Conservation (phyloP, 441 rosid species). For the Hura crepitans region DNA sequence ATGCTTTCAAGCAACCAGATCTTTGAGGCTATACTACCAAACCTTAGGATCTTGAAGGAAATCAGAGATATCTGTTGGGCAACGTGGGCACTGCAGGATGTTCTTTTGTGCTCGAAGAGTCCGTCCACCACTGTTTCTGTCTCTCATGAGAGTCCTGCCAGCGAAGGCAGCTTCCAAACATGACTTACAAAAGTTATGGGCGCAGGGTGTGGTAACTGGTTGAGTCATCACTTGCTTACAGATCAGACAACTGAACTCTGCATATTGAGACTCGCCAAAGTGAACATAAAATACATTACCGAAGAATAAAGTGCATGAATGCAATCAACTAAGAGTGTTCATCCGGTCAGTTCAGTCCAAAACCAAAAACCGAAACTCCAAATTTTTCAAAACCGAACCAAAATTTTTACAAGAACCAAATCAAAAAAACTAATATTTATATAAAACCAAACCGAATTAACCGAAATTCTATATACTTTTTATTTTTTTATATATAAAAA, state of each 20-base stretch:
- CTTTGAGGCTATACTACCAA: not conserved
- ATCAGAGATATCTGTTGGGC: slow-evolving; percentile 57
- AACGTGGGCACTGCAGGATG: slow-evolving; percentile 58
- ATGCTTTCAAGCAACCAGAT: not conserved
- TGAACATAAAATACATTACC: not conserved
- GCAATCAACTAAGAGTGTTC: too few species aligned
- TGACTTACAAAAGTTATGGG: slow-evolving; percentile 59
- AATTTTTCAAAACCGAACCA: too few species aligned
- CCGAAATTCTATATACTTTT: too few species aligned
- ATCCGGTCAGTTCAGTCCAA: too few species aligned
- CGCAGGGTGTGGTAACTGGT: slow-evolving; percentile 63
- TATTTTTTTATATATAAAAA: too few species aligned
- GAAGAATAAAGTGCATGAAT: not conserved
- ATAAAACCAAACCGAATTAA: too few species aligned
- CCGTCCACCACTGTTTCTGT: slow-evolving; percentile 50
- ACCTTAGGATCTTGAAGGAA: slow-evolving; percentile 62
- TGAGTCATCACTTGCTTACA: slow-evolving; percentile 46
- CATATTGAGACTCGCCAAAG: slow-evolving; percentile 9
- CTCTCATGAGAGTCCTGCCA: slow-evolving; percentile 39
- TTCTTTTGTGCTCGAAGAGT: slow-evolving; percentile 52
- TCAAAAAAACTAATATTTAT: too few species aligned
- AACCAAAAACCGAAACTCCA: too few species aligned
- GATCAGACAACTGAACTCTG: slow-evolving; percentile 51
- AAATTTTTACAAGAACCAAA: too few species aligned
- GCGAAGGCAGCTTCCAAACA: slow-evolving; percentile 51